Evolutionary conservation across 345 rosid genomes (phyloP).

Genomic region (Brassica cretica): DNA sequence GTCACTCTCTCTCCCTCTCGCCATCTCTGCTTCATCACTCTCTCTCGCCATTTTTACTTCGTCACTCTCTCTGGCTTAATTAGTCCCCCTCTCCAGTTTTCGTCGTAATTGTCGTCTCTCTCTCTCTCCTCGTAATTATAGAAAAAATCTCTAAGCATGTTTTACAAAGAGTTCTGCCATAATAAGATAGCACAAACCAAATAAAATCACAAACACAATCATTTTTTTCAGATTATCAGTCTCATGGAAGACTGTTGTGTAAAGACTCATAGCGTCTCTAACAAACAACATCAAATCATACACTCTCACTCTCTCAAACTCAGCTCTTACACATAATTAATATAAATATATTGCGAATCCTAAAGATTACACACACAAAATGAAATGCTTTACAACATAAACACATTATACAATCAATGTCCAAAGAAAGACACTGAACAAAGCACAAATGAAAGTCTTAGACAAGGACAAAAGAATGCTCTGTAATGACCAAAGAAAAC

Average conservation of each 20-base stretch:
- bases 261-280: neutral
- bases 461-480: conserved; percentile 31
- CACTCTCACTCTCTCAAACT: neutral
- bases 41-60: no score
- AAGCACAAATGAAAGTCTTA: conserved; percentile 20
- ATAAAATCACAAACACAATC: neutral
- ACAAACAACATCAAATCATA: neutral
- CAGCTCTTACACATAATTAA: neutral
- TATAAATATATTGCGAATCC: conserved; percentile 14
- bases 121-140: neutral
- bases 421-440: conserved; percentile 8
- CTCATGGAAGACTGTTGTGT: neutral
- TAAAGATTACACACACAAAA: conserved; percentile 19
- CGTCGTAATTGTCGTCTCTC: no score
- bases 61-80: no score
- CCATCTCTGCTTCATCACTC: no score
- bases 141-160: neutral
- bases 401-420: conserved; percentile 23
- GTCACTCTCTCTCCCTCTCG: no score
- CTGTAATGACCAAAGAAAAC: conserved; percentile 12
- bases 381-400: conserved; percentile 30
- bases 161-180: neutral
- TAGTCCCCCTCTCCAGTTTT: no score
- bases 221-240: neutral
- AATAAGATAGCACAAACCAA: neutral